Evolutionary conservation across 1,284 basidiomycete species (phyloP).

Genomic region (Cystobasidium slooffiae): DNA sequence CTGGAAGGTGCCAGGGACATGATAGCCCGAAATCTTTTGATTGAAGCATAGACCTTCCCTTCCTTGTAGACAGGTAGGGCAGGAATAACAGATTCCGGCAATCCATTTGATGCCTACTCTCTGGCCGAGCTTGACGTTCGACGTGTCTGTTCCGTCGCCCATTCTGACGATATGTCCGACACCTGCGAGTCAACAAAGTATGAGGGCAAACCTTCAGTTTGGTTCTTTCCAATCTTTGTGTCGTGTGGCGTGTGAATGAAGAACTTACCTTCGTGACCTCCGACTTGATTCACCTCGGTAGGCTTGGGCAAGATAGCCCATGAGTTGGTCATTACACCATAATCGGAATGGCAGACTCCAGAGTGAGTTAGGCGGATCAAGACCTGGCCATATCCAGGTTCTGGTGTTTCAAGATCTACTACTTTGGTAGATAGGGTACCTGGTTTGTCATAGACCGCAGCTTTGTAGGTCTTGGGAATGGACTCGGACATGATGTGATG

Average conservation of each 20-base stretch:
- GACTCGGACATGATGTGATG: conserved; percentile 4
- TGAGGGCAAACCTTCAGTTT: not conserved
- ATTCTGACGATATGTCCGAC: conserved; percentile 39
- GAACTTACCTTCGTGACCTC: conserved; percentile 20
- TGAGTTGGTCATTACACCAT: conserved; percentile 38
- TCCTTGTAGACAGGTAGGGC: conserved; percentile 28
- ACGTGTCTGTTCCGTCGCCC: conserved; percentile 25
- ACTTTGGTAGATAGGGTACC: conserved; percentile 39
- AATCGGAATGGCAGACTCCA: conserved; percentile 38
- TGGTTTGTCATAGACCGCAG: conserved; percentile 38
- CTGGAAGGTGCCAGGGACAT: conserved; percentile 50
- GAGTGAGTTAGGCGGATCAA: conserved; percentile 33
- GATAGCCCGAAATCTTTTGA: conserved; percentile 39
- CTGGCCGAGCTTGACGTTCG: conserved; percentile 25
- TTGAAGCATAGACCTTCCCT: conserved; percentile 37
- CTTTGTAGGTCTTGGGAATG: conserved; percentile 31
- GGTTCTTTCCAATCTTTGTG: not conserved
- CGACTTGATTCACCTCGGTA: conserved; percentile 27
- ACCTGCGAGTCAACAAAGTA: not conserved
- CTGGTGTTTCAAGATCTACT: conserved; percentile 32
- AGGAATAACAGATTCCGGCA: conserved; percentile 25
- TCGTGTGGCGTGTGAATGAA: not conserved
- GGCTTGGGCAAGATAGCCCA: conserved; percentile 39
- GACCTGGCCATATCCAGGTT: conserved; percentile 34
- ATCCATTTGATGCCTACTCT: conserved; percentile 44